Conservation (phyloP, 352 stramenopile genomes). For the Hyaloperonospora arabidopsidis region DNA sequence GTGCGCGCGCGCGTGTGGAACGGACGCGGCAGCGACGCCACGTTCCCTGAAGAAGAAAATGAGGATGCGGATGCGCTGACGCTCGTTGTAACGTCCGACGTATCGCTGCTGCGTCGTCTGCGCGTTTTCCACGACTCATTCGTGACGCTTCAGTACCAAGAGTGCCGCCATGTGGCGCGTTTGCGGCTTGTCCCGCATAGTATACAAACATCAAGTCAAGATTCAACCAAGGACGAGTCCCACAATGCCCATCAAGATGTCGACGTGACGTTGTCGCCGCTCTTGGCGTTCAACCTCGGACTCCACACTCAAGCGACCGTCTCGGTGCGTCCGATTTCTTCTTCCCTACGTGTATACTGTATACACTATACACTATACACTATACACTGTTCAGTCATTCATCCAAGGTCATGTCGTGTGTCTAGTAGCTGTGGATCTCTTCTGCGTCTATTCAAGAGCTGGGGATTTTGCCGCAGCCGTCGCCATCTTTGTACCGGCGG, state of each 20-base stretch:
- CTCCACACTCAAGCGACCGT: constrained; percentile 34
- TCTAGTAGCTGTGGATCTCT: constrained; percentile 31
- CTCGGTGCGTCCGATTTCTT: constrained; percentile 18
- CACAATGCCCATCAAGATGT: too few relatives aligned
- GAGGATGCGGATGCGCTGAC: constrained; percentile 34
- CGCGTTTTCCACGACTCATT: constrained; percentile 46
- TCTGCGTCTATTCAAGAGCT: constrained; percentile 39
- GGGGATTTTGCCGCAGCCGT: constrained; percentile 24
- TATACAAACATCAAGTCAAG: constrained; percentile 7
- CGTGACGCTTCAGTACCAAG: constrained; percentile 27
- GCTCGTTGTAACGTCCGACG: constrained; percentile 31
- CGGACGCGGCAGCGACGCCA: neutral
- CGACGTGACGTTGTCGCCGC: constrained; percentile 46
- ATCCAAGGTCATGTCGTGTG: too few relatives aligned
- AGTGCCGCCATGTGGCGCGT: constrained; percentile 27
- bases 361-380: too few relatives aligned
- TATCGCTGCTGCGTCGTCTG: constrained; percentile 36
- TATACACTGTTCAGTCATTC: neutral
- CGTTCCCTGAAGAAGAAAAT: too few relatives aligned
- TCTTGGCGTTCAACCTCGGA: constrained; percentile 72
- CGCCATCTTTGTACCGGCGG: constrained; percentile 30
- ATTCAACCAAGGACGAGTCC: neutral
- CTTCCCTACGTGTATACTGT: neutral
- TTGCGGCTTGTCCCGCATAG: constrained; percentile 21
- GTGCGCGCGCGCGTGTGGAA: constrained; percentile 37